phyloP scores from a whole-genome alignment of 2,329 filamentous ascomycete genomes.

The Pleoardoris graminearum region DNA sequence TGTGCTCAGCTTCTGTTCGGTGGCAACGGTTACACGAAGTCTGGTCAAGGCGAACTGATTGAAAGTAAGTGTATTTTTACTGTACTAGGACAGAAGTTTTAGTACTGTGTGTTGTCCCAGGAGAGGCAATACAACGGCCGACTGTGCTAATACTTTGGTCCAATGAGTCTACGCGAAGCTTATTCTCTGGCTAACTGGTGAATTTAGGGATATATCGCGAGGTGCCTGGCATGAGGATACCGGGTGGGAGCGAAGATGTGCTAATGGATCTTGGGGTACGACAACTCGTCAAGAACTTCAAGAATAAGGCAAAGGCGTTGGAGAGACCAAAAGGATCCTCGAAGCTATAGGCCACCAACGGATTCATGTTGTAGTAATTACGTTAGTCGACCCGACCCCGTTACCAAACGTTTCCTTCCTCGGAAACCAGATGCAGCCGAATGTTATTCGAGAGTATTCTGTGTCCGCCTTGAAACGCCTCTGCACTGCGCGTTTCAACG shows the following conservation, averaged over 20 bases:
- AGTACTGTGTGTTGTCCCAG: no score
- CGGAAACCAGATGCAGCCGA: no score
- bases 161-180: neutral
- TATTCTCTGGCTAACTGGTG: constrained; percentile 13
- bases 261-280: constrained; percentile 70
- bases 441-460: no score
- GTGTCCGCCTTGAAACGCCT: no score
- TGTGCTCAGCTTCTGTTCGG: constrained; percentile 72
- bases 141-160: neutral
- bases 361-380: neutral
- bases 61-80: constrained; percentile 27
- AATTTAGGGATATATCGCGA: constrained; percentile 63
- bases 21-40: constrained; percentile 71
- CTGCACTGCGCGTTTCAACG: neutral
- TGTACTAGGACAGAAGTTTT: no score
- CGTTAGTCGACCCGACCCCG: no score
- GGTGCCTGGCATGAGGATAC: constrained; percentile 63
- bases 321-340: constrained; percentile 47
- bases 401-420: no score
- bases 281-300: constrained; percentile 71
- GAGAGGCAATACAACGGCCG: no score
- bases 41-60: constrained; percentile 68
- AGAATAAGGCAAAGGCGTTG: constrained; percentile 57
- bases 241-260: constrained; percentile 73
- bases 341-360: constrained; percentile 40